Conservation (phyloP, 2,329 filamentous ascomycete species). For the Curvularia eragrostidis region DNA sequence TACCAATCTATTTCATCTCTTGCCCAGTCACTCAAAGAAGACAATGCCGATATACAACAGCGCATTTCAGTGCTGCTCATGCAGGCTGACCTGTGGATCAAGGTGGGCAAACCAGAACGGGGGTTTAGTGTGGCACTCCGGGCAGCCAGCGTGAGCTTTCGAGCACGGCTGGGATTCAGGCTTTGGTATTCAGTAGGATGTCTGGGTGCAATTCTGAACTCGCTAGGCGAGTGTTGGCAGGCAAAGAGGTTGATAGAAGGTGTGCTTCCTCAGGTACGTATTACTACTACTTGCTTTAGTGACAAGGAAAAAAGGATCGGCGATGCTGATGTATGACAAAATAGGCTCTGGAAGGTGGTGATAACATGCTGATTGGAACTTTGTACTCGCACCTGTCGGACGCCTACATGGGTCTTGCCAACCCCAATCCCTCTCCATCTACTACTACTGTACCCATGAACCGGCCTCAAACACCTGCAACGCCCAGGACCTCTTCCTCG, state of each 20-base stretch:
- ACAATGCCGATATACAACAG: conserved; percentile 68
- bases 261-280: conserved; percentile 71
- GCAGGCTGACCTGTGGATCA: conserved; percentile 74
- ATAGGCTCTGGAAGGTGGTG: conserved; percentile 69
- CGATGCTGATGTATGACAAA: neutral
- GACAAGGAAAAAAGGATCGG: too few species aligned
- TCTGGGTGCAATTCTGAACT: conserved; percentile 72
- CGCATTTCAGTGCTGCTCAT: conserved; percentile 74
- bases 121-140: conserved; percentile 79
- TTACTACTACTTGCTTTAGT: neutral
- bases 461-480: neutral
- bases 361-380: conserved; percentile 66
- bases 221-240: conserved; percentile 72
- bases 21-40: conserved; percentile 59
- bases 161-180: conserved; percentile 69
- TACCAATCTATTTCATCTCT: conserved; percentile 62
- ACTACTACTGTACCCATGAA: neutral
- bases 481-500: conserved; percentile 2
- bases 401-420: conserved; percentile 78
- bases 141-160: conserved; percentile 75
- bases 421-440: conserved; percentile 46
- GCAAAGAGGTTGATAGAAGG: conserved; percentile 70
- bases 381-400: conserved; percentile 77
- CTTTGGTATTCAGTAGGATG: conserved; percentile 76
- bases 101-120: conserved; percentile 71